Conservation (phyloP, 116 monocot species). For the Cymodocea nodosa region DNA sequence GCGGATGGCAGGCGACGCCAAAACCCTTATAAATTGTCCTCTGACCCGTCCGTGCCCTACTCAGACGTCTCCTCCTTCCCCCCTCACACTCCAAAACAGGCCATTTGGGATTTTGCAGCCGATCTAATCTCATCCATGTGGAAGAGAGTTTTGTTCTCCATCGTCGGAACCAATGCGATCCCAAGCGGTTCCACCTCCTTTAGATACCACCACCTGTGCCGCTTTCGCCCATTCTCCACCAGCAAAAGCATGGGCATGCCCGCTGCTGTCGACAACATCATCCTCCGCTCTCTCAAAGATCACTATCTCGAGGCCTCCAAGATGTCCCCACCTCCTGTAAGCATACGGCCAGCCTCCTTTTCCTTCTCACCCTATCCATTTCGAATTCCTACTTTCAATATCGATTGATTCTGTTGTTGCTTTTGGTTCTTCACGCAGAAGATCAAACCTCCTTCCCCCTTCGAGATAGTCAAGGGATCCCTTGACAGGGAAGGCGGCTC, state of each 20-base stretch:
- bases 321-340: slow-evolving; percentile 77
- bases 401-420: background rate
- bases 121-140: too few relatives aligned
- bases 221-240: background rate
- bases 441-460: slow-evolving; percentile 72
- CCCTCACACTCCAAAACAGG: too few relatives aligned
- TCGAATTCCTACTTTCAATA: background rate
- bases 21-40: too few relatives aligned
- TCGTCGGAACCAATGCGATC: too few relatives aligned
- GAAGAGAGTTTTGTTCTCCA: too few relatives aligned
- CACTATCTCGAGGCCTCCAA: slow-evolving; percentile 85
- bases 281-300: slow-evolving; percentile 90
- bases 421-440: slow-evolving; percentile 22
- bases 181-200: too few relatives aligned
- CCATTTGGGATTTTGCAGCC: too few relatives aligned
- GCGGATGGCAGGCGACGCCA: too few relatives aligned
- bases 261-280: slow-evolving; percentile 50
- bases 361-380: background rate
- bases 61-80: too few relatives aligned
- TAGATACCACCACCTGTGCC: too few relatives aligned
- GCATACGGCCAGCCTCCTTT: background rate
- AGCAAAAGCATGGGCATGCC: slow-evolving; percentile 3
- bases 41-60: too few relatives aligned
- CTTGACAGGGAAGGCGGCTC: slow-evolving; percentile 37
- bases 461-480: slow-evolving; percentile 63